Conservation (phyloP, 2,329 filamentous ascomycete species). For the Arthrobotrys conoides region DNA sequence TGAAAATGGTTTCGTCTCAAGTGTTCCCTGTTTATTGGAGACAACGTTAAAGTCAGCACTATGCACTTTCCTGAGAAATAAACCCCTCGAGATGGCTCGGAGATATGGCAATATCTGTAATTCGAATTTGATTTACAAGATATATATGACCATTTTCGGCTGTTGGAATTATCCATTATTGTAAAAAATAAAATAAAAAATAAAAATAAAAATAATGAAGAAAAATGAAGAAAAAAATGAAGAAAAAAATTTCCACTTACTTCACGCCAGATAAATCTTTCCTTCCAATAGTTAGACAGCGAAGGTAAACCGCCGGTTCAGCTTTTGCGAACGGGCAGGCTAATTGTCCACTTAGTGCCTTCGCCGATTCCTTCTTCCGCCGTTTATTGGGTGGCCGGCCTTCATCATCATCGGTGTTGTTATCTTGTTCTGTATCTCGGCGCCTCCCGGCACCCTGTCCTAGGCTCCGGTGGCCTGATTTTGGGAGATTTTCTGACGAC, state of each 20-base stretch:
- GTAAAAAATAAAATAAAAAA: no score
- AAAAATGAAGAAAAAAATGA: no score
- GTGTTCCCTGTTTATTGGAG: constrained; percentile 23
- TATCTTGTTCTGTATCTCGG: not conserved
- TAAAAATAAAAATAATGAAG: no score
- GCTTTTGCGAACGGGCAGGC: constrained; percentile 48
- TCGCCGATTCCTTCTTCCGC: constrained; percentile 11
- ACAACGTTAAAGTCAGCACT: not conserved
- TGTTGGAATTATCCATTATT: no score
- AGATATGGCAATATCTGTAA: not conserved
- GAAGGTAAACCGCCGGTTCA: constrained; percentile 13
- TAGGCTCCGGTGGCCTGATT: not conserved
- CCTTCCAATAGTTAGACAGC: constrained; percentile 33
- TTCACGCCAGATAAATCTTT: constrained; percentile 41
- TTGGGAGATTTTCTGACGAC: not conserved
- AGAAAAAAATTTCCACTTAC: constrained; percentile 19
- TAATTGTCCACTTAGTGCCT: constrained; percentile 28
- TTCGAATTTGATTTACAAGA: not conserved
- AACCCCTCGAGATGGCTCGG: no score
- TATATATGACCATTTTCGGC: not conserved
- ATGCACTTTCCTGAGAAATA: no score
- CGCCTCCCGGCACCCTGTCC: not conserved
- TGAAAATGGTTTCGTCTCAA: constrained; percentile 36
- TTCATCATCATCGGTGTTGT: not conserved
- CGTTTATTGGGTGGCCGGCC: not conserved